Evolutionary conservation across 805 yeast species (phyloP).

Genomic region (Lachancea thermotolerans): DNA sequence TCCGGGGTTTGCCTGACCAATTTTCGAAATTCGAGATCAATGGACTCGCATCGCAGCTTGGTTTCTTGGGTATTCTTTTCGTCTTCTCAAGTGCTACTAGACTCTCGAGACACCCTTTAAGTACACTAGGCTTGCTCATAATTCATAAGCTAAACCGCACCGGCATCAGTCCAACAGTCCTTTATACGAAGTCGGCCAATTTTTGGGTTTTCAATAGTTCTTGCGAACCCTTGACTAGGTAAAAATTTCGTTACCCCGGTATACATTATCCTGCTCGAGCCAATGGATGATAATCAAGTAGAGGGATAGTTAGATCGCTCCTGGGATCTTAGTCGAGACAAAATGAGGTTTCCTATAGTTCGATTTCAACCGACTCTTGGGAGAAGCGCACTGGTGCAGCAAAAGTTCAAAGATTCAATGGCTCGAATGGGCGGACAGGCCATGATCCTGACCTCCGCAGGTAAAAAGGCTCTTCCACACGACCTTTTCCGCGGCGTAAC

Average conservation of each 20-base stretch:
- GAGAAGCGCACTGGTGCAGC: conserved; percentile 15
- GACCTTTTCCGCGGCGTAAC: conserved; percentile 56
- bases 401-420: conserved; percentile 36
- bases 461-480: conserved; percentile 20
- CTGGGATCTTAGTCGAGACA: neutral
- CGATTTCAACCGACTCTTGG: conserved; percentile 12
- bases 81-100: neutral
- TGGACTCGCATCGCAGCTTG: conserved; percentile 13
- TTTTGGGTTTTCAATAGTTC: too few relatives aligned
- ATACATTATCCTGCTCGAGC: too few relatives aligned
- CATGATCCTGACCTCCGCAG: conserved; percentile 52
- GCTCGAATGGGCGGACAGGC: conserved; percentile 45
- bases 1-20: conserved; percentile 31
- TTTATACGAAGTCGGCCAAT: too few relatives aligned
- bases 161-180: too few relatives aligned
- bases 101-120: neutral
- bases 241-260: too few relatives aligned
- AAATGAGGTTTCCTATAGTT: conserved; percentile 5
- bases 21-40: conserved; percentile 28
- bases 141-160: neutral
- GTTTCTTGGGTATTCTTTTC: neutral
- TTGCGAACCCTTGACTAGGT: too few relatives aligned
- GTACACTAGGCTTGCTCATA: neutral
- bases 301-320: too few relatives aligned
- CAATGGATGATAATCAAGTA: too few relatives aligned